Evolutionary conservation across 257 asterid genomes (phyloP).

Genomic region (Petunia secreta): DNA sequence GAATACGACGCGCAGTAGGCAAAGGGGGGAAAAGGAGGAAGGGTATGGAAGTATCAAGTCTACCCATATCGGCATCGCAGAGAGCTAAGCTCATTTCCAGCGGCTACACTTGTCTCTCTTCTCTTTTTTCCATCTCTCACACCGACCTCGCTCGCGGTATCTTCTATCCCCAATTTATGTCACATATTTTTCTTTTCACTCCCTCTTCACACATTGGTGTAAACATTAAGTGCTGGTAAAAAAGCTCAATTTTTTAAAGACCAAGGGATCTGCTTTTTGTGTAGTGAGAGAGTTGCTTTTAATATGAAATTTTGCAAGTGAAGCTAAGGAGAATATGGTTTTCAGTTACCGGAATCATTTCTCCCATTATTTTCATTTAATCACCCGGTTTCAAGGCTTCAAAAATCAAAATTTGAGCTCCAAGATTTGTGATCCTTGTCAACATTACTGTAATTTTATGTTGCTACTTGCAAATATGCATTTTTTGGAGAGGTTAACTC

Average conservation of each 20-base stretch:
- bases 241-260: background rate
- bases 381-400: background rate
- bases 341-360: background rate
- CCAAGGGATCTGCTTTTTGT: too few relatives aligned
- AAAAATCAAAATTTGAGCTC: background rate
- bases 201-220: too few relatives aligned
- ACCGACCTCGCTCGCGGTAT: slow-evolving; percentile 65
- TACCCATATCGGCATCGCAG: slow-evolving; percentile 78
- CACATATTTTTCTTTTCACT: too few relatives aligned
- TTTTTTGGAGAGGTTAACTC: background rate
- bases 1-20: background rate
- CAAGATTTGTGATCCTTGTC: background rate
- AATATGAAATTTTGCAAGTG: background rate
- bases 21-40: background rate
- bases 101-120: slow-evolving; percentile 72
- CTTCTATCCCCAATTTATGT: too few relatives aligned
- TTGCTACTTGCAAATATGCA: background rate
- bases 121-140: slow-evolving; percentile 55
- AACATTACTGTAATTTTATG: background rate
- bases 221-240: background rate
- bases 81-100: slow-evolving; percentile 74
- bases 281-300: background rate
- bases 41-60: slow-evolving; percentile 65
- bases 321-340: background rate
- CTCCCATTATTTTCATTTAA: background rate